phyloP scores from a whole-genome alignment of 352 stramenopile species.

The Phytophthora agathidicida region DNA sequence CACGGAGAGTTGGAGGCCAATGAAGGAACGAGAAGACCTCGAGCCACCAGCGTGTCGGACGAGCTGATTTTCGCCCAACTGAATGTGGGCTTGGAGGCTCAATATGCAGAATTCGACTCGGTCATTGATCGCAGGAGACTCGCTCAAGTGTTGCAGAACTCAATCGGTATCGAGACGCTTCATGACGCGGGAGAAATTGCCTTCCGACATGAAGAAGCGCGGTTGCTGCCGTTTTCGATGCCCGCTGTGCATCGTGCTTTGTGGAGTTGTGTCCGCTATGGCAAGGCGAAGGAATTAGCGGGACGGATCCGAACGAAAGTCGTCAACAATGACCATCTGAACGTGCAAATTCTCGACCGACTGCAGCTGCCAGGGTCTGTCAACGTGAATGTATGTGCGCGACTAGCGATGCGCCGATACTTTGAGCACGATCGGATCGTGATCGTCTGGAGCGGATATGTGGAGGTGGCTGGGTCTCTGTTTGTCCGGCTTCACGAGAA shows the following conservation, averaged over 20 bases:
- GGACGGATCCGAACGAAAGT: conserved; percentile 18
- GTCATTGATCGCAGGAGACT: conserved; percentile 19
- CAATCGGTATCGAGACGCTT: conserved; percentile 11
- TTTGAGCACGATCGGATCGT: conserved; percentile 26
- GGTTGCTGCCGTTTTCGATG: conserved; percentile 35
- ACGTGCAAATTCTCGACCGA: conserved; percentile 34
- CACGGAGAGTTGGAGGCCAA: background rate
- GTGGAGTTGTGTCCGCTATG: conserved; percentile 26
- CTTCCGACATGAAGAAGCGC: conserved; percentile 26
- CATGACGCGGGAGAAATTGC: conserved; percentile 7
- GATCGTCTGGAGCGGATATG: conserved; percentile 39
- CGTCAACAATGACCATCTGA: conserved; percentile 33
- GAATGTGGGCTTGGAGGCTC: conserved; percentile 22
- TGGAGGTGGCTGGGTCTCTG: conserved; percentile 38
- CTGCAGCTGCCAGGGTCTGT: conserved; percentile 26
- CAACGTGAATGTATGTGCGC: conserved; percentile 17
- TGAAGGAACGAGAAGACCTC: background rate
- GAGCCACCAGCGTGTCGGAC: conserved; percentile 20
- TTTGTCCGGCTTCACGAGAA: conserved; percentile 43
- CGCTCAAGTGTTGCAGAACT: conserved; percentile 1
- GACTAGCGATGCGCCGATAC: conserved; percentile 32
- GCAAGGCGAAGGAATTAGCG: conserved; percentile 15
- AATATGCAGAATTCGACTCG: conserved; percentile 25
- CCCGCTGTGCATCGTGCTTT: conserved; percentile 31
- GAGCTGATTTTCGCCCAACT: conserved; percentile 24